Conservation (phyloP, 192 early-diverging fungal genomes). For the Rhizoclosmatium sp. region DNA sequence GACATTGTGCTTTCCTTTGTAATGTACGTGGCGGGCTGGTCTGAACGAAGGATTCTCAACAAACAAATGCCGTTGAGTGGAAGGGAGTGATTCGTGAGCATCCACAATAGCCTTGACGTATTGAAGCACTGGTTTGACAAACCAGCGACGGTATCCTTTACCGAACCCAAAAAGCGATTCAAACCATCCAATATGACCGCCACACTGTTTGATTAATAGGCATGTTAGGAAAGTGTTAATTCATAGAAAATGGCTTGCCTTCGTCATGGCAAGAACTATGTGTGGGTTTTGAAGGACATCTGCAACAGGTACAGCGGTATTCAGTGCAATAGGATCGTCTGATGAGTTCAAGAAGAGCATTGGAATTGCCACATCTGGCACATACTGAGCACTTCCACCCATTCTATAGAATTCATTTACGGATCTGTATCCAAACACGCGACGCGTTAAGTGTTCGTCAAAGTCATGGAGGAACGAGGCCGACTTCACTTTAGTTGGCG, state of each 20-base stretch:
- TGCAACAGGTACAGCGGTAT: slow-evolving; percentile 72
- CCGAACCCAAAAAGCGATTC: slow-evolving; percentile 40
- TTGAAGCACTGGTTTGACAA: slow-evolving; percentile 50
- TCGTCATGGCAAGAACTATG: slow-evolving; percentile 80
- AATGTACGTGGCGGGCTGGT: neutral
- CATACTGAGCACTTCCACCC: slow-evolving; percentile 46
- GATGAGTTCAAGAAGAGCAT: slow-evolving; percentile 81
- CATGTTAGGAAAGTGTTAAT: no score
- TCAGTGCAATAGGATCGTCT: slow-evolving; percentile 88
- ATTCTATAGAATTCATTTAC: slow-evolving; percentile 79
- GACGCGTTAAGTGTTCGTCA: slow-evolving; percentile 80
- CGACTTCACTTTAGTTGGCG: slow-evolving; percentile 59
- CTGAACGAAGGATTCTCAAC: neutral
- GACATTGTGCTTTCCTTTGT: neutral
- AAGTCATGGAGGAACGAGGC: slow-evolving; percentile 78
- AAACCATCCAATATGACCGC: slow-evolving; percentile 95
- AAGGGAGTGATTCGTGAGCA: neutral
- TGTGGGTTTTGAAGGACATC: slow-evolving; percentile 80
- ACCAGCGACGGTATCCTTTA: slow-evolving; percentile 44
- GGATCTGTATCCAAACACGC: slow-evolving; percentile 79
- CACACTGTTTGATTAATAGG: slow-evolving; percentile 44
- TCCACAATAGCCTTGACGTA: slow-evolving; percentile 35
- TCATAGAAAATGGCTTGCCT: neutral
- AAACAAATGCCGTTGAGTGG: neutral
- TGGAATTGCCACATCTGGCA: slow-evolving; percentile 72